These are phyloP conservation scores for Aspergillus carlsbadensis DNA, from an alignment of 495 filamentous ascomycete genomes.

Conservation along the genomic window DNA sequence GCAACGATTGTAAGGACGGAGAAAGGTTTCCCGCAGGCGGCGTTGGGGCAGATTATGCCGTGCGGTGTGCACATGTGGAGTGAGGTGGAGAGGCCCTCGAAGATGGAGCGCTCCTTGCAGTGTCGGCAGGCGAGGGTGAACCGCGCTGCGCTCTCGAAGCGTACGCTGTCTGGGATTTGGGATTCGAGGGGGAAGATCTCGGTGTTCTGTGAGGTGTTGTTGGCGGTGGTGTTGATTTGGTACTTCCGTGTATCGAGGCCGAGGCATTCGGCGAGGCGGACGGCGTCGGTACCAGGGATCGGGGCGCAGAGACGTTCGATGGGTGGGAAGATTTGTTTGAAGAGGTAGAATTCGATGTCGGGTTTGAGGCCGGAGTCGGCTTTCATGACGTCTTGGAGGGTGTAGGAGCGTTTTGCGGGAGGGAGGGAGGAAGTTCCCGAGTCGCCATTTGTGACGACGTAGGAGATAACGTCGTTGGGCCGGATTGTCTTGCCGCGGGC, in stretches of 20 bases:
- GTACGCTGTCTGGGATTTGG: conserved; percentile 79
- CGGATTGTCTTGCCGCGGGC: conserved; percentile 83
- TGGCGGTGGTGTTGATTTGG: conserved; percentile 61
- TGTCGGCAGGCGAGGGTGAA: conserved; percentile 75
- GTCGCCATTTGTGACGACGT: conserved; percentile 83
- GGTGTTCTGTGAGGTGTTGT: conserved; percentile 50
- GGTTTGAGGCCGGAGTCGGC: conserved; percentile 69
- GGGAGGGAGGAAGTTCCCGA: conserved; percentile 61
- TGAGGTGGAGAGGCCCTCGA: conserved; percentile 67
- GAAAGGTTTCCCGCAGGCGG: conserved; percentile 60
- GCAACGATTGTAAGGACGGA: conserved; percentile 72
- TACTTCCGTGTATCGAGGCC: conserved; percentile 90
- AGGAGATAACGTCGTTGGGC: conserved; percentile 92
- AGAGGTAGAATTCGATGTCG: conserved; percentile 93
- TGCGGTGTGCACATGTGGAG: conserved; percentile 59
- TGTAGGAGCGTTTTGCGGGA: conserved; percentile 83
- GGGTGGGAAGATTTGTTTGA: conserved; percentile 97
- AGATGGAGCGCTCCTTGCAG: conserved; percentile 70
- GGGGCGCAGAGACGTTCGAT: conserved; percentile 97
- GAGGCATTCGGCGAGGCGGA: conserved; percentile 86
- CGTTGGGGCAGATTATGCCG: conserved; percentile 71
- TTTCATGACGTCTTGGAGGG: conserved; percentile 81
- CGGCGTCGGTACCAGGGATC: conserved; percentile 85
- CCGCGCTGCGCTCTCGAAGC: conserved; percentile 77
- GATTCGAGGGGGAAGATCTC: conserved; percentile 85